Base-by-base conservation (phyloP, 352 stramenopile genomes). In the Globisporangium ultimum region DNA sequence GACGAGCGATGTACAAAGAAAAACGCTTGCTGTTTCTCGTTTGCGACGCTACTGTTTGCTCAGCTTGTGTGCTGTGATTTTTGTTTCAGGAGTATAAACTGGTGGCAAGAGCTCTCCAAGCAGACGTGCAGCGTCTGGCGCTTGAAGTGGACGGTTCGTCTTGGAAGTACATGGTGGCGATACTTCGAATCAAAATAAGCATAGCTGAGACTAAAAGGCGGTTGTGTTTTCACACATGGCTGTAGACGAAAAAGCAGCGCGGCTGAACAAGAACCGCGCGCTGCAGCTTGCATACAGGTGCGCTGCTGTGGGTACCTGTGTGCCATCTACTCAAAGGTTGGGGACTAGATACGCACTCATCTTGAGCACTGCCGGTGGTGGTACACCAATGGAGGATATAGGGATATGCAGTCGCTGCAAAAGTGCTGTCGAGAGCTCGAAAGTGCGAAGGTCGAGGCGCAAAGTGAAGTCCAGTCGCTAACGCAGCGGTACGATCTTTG, bases 371-470 rank as follows among this genome's bases (percentile, higher is more conserved):
- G 36, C 24, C 5, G 24, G 24, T 38, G 11, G 49, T 21, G n/a
- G n/a, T n/a, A n/a, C n/a, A n/a, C n/a, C n/a, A n/a, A n/a, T 42
- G 0, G 6, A 43, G n/a, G 14, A 2, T 2, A n/a, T 34, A 81
- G 72, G 24, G 70, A 81, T 6, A 12, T 78, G 1, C 67, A 81
- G 32, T 65, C 62, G 3, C 48, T 81, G 14, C 72, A 78, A 28
- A 68, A 72, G 49, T 68, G 64, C 9, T 21, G 74, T 18, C 66
- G 63, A 22, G 67, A 81, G 3, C 69, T 78, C 53, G 70, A 81
- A 47, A 63, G 53, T 15, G 61, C 67, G 3, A 72, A 70, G 9
- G 20, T 54, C 5, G 72, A 78, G 28, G 72, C 70, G 2, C 58
- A 78, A 28, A 57, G 48, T 53, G 61, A 81, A 55, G 67, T 66